Base-by-base conservation (phyloP, 495 filamentous ascomycete genomes). In the Rostrohypoxylon terebratum region DNA sequence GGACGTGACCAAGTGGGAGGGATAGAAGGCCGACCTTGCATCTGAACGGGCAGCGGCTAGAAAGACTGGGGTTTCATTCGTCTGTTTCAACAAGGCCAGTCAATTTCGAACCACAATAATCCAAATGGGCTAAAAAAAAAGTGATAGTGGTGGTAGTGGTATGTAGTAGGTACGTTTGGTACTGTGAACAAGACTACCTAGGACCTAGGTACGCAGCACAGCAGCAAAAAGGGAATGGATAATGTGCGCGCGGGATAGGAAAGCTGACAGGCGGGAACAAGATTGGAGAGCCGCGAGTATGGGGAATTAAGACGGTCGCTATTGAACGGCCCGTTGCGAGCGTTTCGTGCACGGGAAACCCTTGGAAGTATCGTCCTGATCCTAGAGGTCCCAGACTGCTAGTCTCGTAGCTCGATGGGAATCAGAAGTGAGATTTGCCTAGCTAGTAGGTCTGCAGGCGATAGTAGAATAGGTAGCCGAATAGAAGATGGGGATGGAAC, bases 21-120 rank as follows among this genome's bases (percentile, higher is more conserved):
- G 75, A 75, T 75, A 74, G 74, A 81, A 73, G 71, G 73, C 71
- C 68, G 80, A 79, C 76, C 78, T 81, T 81, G 80, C 77, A 77
- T 76, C 69, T 65, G 78, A 79, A 77, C 64, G 77, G 77, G 78
- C 72, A 78, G 80, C 81, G 80, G 82, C 75, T 83, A 84, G 72
- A 31, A 71, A 69, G 78, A 80, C 80, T 66, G 77, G 75, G 78
- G 81, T 81, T 73, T 79, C 77, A 81, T 83, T 82, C 79, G 81
- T 79, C 75, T 79, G 65, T 76, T 54, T 45, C 66, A 62, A 71
- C 65, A 53, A 66, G 63, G 66, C 66, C 66, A 65, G 71, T 71
- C 71, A 73, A 67, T 68, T 76, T 72, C 68, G 69, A 71, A 66
- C 61, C 59, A 73, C 65, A 73, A 70, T 71, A 74, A 64, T 71